Evolutionary conservation across 148 eudicot genomes (phyloP).

Genomic region (Linanthus parryae): DNA sequence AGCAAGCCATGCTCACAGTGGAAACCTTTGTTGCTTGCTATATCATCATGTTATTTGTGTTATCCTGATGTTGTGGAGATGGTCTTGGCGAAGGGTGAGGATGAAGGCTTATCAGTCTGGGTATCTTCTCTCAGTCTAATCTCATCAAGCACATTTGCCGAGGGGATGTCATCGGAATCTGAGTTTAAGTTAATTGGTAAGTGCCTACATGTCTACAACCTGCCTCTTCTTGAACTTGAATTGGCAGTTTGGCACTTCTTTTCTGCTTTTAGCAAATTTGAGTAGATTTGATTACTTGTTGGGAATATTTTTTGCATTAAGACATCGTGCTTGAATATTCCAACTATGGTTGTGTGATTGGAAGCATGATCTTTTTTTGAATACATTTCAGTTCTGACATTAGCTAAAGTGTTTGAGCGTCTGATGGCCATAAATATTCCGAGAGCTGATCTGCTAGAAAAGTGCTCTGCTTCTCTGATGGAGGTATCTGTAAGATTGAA

Average conservation of each 20-base stretch:
- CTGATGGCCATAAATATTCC: slow-evolving; percentile 29
- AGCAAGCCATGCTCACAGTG: slow-evolving; percentile 41
- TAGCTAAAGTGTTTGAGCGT: slow-evolving; percentile 56
- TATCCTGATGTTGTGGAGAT: slow-evolving; percentile 49
- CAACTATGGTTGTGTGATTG: no score
- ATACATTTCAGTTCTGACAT: slow-evolving; percentile 40
- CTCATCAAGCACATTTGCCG: slow-evolving; percentile 31
- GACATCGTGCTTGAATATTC: no score
- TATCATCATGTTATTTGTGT: slow-evolving; percentile 65
- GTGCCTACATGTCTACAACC: slow-evolving; percentile 2
- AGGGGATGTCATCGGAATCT: slow-evolving; percentile 38
- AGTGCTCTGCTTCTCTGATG: slow-evolving; percentile 53
- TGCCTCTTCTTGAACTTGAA: no score
- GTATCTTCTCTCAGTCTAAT: slow-evolving; percentile 41
- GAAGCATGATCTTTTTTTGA: no score
- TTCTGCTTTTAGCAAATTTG: no score
- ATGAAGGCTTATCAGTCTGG: slow-evolving; percentile 50
- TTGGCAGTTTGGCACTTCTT: no score
- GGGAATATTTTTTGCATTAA: not conserved
- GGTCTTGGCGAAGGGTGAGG: slow-evolving; percentile 42
- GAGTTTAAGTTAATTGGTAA: slow-evolving; percentile 60
- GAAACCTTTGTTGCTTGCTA: slow-evolving; percentile 62
- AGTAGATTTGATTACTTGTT: no score
- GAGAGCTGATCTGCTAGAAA: slow-evolving; percentile 27
- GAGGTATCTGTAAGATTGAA: slow-evolving; percentile 46